Conservation (phyloP, 78 protist species). For the Dictyostelium capitatum region DNA sequence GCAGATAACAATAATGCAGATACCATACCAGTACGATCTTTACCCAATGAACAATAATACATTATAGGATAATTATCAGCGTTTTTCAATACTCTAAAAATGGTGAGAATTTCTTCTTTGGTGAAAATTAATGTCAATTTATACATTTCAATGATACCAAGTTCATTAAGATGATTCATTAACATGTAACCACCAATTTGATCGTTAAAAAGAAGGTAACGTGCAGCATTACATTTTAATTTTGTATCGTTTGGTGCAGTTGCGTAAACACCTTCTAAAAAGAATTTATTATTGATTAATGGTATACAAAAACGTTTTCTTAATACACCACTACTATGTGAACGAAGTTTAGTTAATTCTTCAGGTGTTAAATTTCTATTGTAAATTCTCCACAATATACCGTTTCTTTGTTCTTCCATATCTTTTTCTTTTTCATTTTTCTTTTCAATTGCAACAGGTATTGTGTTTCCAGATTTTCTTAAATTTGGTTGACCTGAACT, state of each 20-base stretch:
- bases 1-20: slow-evolving; percentile 27
- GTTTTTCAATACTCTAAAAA: slow-evolving; percentile 58
- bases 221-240: slow-evolving; percentile 55
- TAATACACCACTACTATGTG: slow-evolving; percentile 50
- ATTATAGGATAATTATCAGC: slow-evolving; percentile 65
- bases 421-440: slow-evolving; percentile 26
- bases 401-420: slow-evolving; percentile 71
- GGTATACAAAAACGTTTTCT: slow-evolving; percentile 76
- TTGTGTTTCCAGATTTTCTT: not conserved
- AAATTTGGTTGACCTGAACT: not conserved
- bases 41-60: slow-evolving; percentile 73
- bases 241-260: slow-evolving; percentile 69
- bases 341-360: slow-evolving; percentile 43
- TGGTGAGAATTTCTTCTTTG: slow-evolving; percentile 63
- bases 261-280: slow-evolving; percentile 70
- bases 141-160: slow-evolving; percentile 70
- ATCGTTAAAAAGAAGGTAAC: slow-evolving; percentile 65
- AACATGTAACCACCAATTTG: slow-evolving; percentile 64
- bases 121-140: slow-evolving; percentile 50
- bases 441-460: not conserved
- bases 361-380: slow-evolving; percentile 60
- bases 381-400: slow-evolving; percentile 65
- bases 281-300: slow-evolving; percentile 57
- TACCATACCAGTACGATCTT: slow-evolving; percentile 72
- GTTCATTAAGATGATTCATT: slow-evolving; percentile 65